phyloP scores from a whole-genome alignment of 371 early-diverging fungal genomes.

The Mortierella sp. region DNA sequence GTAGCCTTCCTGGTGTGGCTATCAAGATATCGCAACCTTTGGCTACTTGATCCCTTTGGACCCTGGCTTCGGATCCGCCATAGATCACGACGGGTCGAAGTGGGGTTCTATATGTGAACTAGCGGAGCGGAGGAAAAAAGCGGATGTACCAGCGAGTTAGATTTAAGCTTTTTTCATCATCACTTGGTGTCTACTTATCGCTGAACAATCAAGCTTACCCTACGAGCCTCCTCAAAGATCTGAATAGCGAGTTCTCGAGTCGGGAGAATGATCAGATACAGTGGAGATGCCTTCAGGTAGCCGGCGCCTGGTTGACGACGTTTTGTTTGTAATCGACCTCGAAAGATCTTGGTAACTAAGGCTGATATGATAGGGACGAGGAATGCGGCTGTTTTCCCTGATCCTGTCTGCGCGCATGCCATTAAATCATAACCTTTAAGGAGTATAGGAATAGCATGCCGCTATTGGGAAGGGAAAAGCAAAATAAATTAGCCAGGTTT shows the following conservation, averaged over 20 bases:
- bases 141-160: background rate
- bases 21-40: slow-evolving; percentile 95
- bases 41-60: slow-evolving; percentile 86
- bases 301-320: slow-evolving; percentile 14
- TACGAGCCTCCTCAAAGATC: slow-evolving; percentile 62
- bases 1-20: slow-evolving; percentile 98
- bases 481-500: background rate
- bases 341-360: slow-evolving; percentile 12
- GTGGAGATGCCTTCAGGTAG: slow-evolving; percentile 9
- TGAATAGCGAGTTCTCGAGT: slow-evolving; percentile 77
- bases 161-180: background rate
- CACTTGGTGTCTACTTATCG: background rate
- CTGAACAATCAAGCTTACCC: slow-evolving; percentile 27
- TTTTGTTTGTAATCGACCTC: slow-evolving; percentile 1
- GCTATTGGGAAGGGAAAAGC: slow-evolving; percentile 51
- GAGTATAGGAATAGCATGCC: slow-evolving; percentile 76
- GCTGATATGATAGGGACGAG: slow-evolving; percentile 64
- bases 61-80: slow-evolving; percentile 90
- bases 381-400: slow-evolving; percentile 84
- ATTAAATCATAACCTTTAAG: slow-evolving; percentile 76
- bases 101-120: slow-evolving; percentile 63
- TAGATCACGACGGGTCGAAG: slow-evolving; percentile 81
- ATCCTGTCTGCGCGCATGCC: slow-evolving; percentile 86
- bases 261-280: slow-evolving; percentile 64
- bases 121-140: background rate